Conservation (phyloP, 225 moss, liverwort and hornwort genomes). For the Marchantia paleacea region DNA sequence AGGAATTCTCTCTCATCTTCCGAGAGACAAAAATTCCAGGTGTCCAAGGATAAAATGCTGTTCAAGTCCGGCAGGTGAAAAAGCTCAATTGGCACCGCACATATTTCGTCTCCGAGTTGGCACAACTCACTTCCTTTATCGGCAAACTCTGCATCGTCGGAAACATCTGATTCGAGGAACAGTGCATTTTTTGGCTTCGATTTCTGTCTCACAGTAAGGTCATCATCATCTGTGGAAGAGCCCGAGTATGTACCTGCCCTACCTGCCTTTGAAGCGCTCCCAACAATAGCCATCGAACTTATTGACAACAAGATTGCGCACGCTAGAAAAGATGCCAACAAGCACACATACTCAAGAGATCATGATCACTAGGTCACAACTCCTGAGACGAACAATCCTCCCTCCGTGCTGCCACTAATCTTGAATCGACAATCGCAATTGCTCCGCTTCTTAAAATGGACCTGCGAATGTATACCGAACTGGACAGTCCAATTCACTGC, state of each 20-base stretch:
- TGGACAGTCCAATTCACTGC: not conserved
- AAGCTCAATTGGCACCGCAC: slow-evolving; percentile 69
- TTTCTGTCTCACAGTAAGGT: slow-evolving; percentile 17
- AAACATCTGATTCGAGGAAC: slow-evolving; percentile 35
- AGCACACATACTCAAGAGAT: slow-evolving; percentile 9
- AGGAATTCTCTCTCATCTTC: slow-evolving; percentile 80
- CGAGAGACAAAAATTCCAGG: slow-evolving; percentile 78
- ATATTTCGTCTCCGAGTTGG: slow-evolving; percentile 60
- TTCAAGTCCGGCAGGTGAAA: slow-evolving; percentile 74
- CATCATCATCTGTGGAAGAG: slow-evolving; percentile 34
- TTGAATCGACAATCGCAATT: not conserved
- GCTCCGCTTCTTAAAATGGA: not conserved
- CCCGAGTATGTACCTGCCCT: slow-evolving; percentile 18
- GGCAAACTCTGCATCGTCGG: slow-evolving; percentile 54
- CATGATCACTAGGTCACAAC: not conserved
- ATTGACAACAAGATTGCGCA: not conserved
- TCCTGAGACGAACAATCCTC: not conserved
- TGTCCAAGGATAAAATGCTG: slow-evolving; percentile 60
- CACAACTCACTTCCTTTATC: slow-evolving; percentile 50
- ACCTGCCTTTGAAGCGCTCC: slow-evolving; percentile 23
- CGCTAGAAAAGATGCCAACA: not conserved
- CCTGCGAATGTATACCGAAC: not conserved
- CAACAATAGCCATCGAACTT: slow-evolving; percentile 22
- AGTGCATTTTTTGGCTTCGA: not conserved
- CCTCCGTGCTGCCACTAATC: not conserved